Evolutionary conservation across 164 flowering plant species (phyloP).

Genomic region (Vitis amurensis): DNA sequence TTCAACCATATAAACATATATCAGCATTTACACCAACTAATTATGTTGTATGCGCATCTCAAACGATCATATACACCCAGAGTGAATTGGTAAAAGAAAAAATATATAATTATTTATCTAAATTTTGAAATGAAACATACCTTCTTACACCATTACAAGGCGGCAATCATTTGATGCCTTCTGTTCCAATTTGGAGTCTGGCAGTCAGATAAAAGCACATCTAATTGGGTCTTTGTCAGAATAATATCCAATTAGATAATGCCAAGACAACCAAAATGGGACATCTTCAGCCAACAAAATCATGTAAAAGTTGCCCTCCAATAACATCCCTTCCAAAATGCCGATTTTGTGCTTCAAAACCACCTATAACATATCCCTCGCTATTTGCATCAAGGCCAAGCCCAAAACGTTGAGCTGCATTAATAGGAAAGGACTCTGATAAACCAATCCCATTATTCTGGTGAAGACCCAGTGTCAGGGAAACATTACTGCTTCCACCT

Average conservation of each 20-base stretch:
- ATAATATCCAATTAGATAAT: background rate
- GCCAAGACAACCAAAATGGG: background rate
- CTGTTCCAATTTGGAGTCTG: background rate
- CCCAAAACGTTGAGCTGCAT: constrained; percentile 48
- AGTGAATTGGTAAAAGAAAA: background rate
- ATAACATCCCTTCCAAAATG: constrained; percentile 44
- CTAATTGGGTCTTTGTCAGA: background rate
- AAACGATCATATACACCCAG: background rate
- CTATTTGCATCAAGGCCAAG: constrained; percentile 31
- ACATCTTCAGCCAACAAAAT: constrained; percentile 53
- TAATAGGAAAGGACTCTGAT: constrained; percentile 47
- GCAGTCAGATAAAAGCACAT: constrained; percentile 1
- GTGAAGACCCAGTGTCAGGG: constrained; percentile 72
- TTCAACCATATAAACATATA: constrained; percentile 2
- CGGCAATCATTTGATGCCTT: constrained; percentile 5
- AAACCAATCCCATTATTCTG: constrained; percentile 54
- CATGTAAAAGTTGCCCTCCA: constrained; percentile 59
- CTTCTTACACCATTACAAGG: background rate
- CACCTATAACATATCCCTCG: constrained; percentile 40
- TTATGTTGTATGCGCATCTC: background rate
- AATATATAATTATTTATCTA: background rate
- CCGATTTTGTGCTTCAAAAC: constrained; percentile 44
- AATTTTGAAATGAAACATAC: background rate
- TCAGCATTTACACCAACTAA: constrained; percentile 9
- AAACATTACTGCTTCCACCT: constrained; percentile 50